Percentiles rank a stretch among this genome's conserved stretches.
phyloP scores from a whole-genome alignment of 441 rosid species.

The Dalechampia spathulata region DNA sequence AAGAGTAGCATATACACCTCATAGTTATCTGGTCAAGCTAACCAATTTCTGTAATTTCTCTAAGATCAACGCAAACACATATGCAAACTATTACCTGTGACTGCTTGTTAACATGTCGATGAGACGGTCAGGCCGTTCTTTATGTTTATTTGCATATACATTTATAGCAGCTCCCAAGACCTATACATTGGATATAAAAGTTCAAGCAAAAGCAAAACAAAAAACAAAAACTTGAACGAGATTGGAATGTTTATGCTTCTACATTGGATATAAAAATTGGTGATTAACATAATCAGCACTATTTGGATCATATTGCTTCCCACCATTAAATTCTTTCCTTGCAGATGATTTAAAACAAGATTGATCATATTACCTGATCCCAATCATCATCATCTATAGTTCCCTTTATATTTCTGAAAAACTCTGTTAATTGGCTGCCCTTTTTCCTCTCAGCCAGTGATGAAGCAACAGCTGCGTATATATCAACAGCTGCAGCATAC shows the following conservation, averaged over 20 bases:
- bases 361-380: conserved; percentile 69
- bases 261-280: neutral
- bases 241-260: neutral
- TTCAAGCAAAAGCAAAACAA: neutral
- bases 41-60: neutral
- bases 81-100: conserved; percentile 51
- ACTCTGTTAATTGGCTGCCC: conserved; percentile 89
- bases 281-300: too few species aligned
- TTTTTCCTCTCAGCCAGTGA: conserved; percentile 91
- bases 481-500: conserved; percentile 72
- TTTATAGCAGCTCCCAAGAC: conserved; percentile 96
- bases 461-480: conserved; percentile 95
- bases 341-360: neutral
- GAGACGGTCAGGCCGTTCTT: conserved; percentile 96
- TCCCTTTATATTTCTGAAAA: conserved; percentile 89
- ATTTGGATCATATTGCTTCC: neutral
- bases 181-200: too few species aligned
- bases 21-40: neutral
- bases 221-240: neutral
- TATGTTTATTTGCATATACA: conserved; percentile 93
- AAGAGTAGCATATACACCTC: neutral
- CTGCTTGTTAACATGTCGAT: conserved; percentile 97
- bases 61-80: conserved; percentile 8
- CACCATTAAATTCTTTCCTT: neutral
- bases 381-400: conserved; percentile 90